These are phyloP conservation scores for Hygrophila difformis DNA, from an alignment of 257 asterid genomes.

Conservation along the genomic window DNA sequence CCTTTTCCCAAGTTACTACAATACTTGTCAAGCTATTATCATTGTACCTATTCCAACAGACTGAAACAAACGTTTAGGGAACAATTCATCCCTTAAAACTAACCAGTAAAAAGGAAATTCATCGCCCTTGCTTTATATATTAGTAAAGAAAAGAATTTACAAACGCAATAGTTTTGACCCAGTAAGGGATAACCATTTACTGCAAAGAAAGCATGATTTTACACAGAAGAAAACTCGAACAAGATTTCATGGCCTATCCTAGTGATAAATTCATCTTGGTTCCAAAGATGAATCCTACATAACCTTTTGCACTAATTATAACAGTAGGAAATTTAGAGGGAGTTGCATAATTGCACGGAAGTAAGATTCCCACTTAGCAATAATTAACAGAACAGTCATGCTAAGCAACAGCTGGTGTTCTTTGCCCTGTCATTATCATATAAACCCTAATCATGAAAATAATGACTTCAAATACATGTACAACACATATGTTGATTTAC, in stretches of 20 bases:
- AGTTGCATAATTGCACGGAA: constrained; percentile 26
- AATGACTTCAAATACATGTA: constrained; percentile 12
- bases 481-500: constrained; percentile 21
- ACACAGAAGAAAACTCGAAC: too few species aligned
- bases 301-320: too few species aligned
- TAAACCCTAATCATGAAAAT: constrained; percentile 21
- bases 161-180: background rate
- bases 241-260: too few species aligned
- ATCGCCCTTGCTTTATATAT: too few species aligned
- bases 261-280: too few species aligned
- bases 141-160: too few species aligned
- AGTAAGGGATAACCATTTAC: background rate
- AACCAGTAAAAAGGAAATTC: too few species aligned
- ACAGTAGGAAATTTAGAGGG: background rate
- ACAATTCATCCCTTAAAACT: too few species aligned
- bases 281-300: too few species aligned
- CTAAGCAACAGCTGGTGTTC: constrained; percentile 16
- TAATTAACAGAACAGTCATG: constrained; percentile 15
- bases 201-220: background rate
- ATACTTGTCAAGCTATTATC: background rate
- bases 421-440: constrained; percentile 32
- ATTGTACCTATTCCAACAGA: too few species aligned
- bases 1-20: constrained; percentile 8
- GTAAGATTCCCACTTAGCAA: constrained; percentile 18
- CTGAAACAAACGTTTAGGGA: too few species aligned